Evolutionary conservation across 73 alveolate genomes (phyloP), one percentile per base, ranked within the genome.

Genomic region (Tetrahymena elliotti): DNA sequence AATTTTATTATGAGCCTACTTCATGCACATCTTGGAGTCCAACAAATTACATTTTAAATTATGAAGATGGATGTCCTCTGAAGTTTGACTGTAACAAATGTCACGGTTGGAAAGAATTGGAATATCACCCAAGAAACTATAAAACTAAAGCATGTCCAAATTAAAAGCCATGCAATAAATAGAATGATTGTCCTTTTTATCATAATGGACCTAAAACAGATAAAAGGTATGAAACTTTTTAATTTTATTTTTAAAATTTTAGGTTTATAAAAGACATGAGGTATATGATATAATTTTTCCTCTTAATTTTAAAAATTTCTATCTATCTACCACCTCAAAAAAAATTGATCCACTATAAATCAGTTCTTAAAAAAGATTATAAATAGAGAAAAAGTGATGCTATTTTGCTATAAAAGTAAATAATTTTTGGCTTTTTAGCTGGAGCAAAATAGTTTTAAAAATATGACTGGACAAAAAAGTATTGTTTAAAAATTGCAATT

Each of bases 1-100:
- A 96, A 35, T 97, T 96, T 83, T 96, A 95, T 52, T 98, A 97
- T 93, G 95, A 93, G 35, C 96, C 96, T 24, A 96, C 92, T n/a
- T 95, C 98, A 93, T 97, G 99, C 93, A 84, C 96, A 20, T 93
- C 95, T 93, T 98, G 99, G 99, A 95, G 94, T 54, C 94, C 98
- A 16, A 94, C 95, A 39, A 95, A 96, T 41, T 97, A 94, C 52
- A 97, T 97, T 36, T 68, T 96, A 38, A 96, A 96, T 41, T 97
- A 96, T 94, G 96, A 96, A 22, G 97, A 97, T 94, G 99, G 99
- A 31, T 97, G 98, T 92, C 88, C 94, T 18, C 92, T 96, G 82
- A 96, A 94, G 33, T 95, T 94, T 38, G 84, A 96, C 83, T 97
- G 98, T 47, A 84, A 84, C 22, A 93, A 95, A 52, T 97, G 97